Percentiles rank a stretch among this genome's conserved stretches.
phyloP scores from a whole-genome alignment of 345 rosid genomes.

The Lumnitzera racemosa region DNA sequence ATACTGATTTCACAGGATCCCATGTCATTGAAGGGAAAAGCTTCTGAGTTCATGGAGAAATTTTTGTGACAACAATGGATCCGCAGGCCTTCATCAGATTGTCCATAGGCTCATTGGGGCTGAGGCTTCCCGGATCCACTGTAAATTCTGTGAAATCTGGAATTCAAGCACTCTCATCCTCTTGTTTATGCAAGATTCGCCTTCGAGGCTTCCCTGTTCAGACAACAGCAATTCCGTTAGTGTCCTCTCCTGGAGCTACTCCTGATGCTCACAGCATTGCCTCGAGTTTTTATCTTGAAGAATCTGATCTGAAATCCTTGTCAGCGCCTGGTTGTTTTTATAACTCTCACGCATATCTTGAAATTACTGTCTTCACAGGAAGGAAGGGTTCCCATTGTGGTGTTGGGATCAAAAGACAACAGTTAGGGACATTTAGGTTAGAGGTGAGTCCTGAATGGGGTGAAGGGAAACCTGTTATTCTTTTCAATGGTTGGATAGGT shows the following conservation, averaged over 20 bases:
- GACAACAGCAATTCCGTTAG: conserved; percentile 57
- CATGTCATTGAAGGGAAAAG: neutral
- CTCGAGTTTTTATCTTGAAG: conserved; percentile 88
- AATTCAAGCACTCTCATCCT: conserved; percentile 37
- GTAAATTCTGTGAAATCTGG: conserved; percentile 36
- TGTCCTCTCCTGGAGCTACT: conserved; percentile 61
- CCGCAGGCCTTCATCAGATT: conserved; percentile 93
- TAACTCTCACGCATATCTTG: conserved; percentile 54
- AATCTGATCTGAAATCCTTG: conserved; percentile 75
- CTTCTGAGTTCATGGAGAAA: conserved; percentile 30
- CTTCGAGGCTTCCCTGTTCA: conserved; percentile 90
- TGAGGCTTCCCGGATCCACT: conserved; percentile 51
- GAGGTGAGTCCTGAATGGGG: conserved; percentile 93
- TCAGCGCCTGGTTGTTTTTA: conserved; percentile 77
- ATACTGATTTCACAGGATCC: too few relatives aligned
- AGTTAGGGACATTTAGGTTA: conserved; percentile 68
- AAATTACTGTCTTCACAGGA: conserved; percentile 57
- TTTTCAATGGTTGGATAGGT: conserved; percentile 84
- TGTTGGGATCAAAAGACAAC: conserved; percentile 69
- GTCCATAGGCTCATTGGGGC: conserved; percentile 76
- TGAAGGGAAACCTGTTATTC: conserved; percentile 59
- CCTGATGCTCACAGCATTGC: conserved; percentile 71
- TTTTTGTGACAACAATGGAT: conserved; percentile 65
- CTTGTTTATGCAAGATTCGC: conserved; percentile 75
- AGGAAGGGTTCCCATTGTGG: conserved; percentile 69